A percentile compares a stretch with the other conserved stretches of the same genome.
Conservation (phyloP, 2,329 filamentous ascomycete genomes). For the Sclerotinia nivalis region DNA sequence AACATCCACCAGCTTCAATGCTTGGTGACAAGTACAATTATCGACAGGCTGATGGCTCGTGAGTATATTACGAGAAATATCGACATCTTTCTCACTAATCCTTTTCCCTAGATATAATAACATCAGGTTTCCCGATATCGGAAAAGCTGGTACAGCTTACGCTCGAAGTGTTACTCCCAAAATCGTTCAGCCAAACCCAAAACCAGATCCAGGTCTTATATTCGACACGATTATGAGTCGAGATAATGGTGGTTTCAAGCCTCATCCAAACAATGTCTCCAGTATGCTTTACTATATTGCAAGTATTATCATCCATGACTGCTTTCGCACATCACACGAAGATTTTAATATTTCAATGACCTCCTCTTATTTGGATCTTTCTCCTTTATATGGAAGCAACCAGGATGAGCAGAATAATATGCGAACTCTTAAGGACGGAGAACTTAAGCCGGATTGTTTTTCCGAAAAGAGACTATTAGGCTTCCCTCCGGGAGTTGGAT, state of each 20-base stretch:
- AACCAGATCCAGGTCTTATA: slow-evolving; percentile 62
- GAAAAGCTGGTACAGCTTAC: slow-evolving; percentile 67
- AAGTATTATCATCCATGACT: slow-evolving; percentile 54
- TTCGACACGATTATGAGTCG: slow-evolving; percentile 58
- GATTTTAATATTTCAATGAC: slow-evolving; percentile 28
- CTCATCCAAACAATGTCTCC: slow-evolving; percentile 49
- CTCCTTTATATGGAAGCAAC: slow-evolving; percentile 48
- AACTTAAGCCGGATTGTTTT: slow-evolving; percentile 70
- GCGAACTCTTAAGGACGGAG: slow-evolving; percentile 66
- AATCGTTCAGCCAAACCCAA: slow-evolving; percentile 56
- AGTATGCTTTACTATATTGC: slow-evolving; percentile 52
- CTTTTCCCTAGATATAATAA: slow-evolving; percentile 45
- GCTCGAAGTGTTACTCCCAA: slow-evolving; percentile 63
- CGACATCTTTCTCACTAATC: background rate
- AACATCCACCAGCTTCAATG: slow-evolving; percentile 69
- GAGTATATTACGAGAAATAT: slow-evolving; percentile 46
- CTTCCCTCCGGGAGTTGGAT: slow-evolving; percentile 69
- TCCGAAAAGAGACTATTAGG: slow-evolving; percentile 67
- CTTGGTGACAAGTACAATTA: slow-evolving; percentile 63
- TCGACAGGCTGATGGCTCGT: slow-evolving; percentile 63
- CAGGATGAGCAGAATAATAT: slow-evolving; percentile 53
- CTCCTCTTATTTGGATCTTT: slow-evolving; percentile 50
- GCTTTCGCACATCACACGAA: slow-evolving; percentile 43
- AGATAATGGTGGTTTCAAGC: slow-evolving; percentile 33
- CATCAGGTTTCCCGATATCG: slow-evolving; percentile 62